Percentiles rank a stretch among this genome's conserved stretches.
Conservation (phyloP, 192 early-diverging fungal genomes). For the Jimgerdemannia flammicorona region DNA sequence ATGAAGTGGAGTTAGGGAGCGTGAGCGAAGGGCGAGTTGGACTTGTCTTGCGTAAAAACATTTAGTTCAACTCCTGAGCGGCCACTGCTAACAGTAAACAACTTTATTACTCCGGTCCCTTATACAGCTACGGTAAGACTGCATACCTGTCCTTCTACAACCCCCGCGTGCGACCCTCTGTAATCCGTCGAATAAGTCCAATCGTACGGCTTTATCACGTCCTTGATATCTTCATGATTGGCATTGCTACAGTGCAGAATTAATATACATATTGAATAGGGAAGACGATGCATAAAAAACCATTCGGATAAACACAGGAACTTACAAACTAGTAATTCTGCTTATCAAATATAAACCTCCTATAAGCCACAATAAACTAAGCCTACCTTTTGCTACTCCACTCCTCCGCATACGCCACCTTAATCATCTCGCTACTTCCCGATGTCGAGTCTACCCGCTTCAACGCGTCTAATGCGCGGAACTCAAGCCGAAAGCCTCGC, state of each 20-base stretch:
- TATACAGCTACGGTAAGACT: too few species aligned
- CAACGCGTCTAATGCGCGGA: conserved; percentile 75
- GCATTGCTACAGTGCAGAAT: conserved; percentile 2
- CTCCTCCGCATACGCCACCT: conserved; percentile 81
- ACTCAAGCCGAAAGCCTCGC: conserved; percentile 49
- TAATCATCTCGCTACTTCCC: conserved; percentile 65
- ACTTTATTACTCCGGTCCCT: too few species aligned
- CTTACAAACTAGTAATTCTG: too few species aligned
- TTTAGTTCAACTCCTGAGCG: too few species aligned
- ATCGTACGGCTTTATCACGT: conserved; percentile 92
- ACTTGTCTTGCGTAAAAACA: too few species aligned
- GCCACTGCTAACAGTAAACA: too few species aligned
- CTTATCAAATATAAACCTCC: too few species aligned
- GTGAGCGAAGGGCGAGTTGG: too few species aligned
- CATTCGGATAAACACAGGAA: too few species aligned
- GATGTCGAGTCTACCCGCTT: conserved; percentile 63
- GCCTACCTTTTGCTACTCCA: conserved; percentile 79
- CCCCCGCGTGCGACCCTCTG: conserved; percentile 48
- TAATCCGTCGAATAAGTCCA: conserved; percentile 94
- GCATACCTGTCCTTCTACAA: background rate
- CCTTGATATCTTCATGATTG: conserved; percentile 65
- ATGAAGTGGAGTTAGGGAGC: too few species aligned
- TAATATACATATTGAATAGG: background rate
- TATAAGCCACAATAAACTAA: background rate
- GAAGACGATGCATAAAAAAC: too few species aligned